A percentile compares a stretch with the other conserved stretches of the same genome.
Evolutionary conservation across 371 early-diverging fungal species (phyloP).

Genomic region (Lichtheimia corymbifera): DNA sequence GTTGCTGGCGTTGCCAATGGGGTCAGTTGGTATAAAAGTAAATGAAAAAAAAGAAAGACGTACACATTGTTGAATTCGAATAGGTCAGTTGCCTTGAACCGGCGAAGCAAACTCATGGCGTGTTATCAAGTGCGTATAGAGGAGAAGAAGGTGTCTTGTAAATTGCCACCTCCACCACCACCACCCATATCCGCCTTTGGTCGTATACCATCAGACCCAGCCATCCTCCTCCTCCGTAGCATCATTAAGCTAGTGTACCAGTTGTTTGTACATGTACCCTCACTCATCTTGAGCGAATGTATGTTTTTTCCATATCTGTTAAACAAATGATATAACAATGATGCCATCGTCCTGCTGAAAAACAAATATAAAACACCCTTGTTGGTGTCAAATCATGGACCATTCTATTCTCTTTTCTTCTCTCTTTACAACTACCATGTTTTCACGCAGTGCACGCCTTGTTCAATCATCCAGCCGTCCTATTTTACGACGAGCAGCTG

Average conservation of each 20-base stretch:
- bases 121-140: too few species aligned
- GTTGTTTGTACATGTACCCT: too few species aligned
- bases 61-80: constrained; percentile 91
- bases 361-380: too few species aligned
- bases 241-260: too few species aligned
- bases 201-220: too few species aligned
- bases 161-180: too few species aligned
- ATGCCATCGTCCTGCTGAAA: neutral
- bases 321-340: neutral
- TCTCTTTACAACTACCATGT: neutral
- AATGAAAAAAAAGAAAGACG: constrained; percentile 6
- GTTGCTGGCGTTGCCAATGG: constrained; percentile 53
- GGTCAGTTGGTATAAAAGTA: neutral
- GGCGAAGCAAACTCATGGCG: constrained; percentile 48
- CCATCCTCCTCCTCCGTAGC: too few species aligned
- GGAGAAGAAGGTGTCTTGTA: too few species aligned
- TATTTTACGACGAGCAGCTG: neutral
- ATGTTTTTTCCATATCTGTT: too few species aligned
- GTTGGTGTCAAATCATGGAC: too few species aligned
- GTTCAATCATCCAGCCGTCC: neutral
- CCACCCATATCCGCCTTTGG: too few species aligned
- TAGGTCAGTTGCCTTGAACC: constrained; percentile 78
- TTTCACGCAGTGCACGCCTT: neutral
- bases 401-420: neutral
- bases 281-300: too few species aligned